These are phyloP conservation scores for Paratinospora sagittata DNA, from an alignment of 164 flowering plant species.

Conservation along the genomic window DNA sequence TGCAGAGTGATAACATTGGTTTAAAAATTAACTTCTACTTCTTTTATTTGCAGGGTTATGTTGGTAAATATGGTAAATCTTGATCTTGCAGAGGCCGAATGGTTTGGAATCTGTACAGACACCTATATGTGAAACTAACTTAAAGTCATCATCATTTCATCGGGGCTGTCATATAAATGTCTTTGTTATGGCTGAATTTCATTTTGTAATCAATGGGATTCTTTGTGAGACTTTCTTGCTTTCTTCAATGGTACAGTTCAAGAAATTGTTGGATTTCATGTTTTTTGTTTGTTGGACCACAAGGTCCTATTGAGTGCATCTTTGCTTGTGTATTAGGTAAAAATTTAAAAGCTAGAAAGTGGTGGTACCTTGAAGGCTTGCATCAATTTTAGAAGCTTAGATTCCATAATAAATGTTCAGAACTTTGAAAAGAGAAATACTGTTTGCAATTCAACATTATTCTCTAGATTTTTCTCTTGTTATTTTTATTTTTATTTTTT, in stretches of 20 bases:
- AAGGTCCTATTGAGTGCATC: slow-evolving; percentile 4
- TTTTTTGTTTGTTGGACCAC: slow-evolving; percentile 3
- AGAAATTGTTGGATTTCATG: slow-evolving; percentile 7
- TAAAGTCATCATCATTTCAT: slow-evolving; percentile 8
- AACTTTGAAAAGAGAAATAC: too few species aligned
- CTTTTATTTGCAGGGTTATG: slow-evolving; percentile 67
- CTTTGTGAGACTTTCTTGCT: slow-evolving; percentile 5
- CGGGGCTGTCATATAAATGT: slow-evolving; percentile 10
- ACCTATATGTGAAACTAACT: slow-evolving; percentile 8
- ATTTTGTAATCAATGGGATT: slow-evolving; percentile 13
- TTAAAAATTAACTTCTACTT: slow-evolving; percentile 7
- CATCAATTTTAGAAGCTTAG: background rate
- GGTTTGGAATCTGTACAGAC: slow-evolving; percentile 15
- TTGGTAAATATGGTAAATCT: slow-evolving; percentile 54
- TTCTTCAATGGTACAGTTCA: background rate
- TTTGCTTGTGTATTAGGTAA: background rate
- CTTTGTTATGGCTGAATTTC: slow-evolving; percentile 8
- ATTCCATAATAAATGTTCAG: background rate
- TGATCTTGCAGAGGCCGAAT: slow-evolving; percentile 24
- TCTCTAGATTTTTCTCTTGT: too few species aligned
- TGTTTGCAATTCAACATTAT: too few species aligned
- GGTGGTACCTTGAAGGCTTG: background rate
- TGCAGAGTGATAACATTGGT: background rate
- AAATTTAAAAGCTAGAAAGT: background rate
- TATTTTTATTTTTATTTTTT: too few species aligned